Conservation (phyloP, 768 basidiomycete species). For the Boletellus emodensis region DNA sequence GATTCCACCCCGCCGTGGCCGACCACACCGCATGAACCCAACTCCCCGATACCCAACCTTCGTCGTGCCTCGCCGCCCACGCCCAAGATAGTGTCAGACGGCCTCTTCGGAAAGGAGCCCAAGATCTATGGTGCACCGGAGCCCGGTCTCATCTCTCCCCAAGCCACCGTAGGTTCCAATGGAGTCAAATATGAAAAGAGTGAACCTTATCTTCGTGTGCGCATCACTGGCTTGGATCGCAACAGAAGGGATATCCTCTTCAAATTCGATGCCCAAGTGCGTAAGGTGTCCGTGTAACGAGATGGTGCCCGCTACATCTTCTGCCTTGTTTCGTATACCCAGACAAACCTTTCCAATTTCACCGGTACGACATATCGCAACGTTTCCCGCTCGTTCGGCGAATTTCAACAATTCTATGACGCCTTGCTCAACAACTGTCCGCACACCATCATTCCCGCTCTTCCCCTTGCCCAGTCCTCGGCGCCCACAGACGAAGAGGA, state of each 20-base stretch:
- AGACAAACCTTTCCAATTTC: slow-evolving; percentile 95
- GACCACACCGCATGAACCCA: slow-evolving; percentile 70
- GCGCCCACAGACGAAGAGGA: slow-evolving; percentile 98
- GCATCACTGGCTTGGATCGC: slow-evolving; percentile 88
- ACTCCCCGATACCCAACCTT: slow-evolving; percentile 69
- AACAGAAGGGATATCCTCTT: slow-evolving; percentile 93
- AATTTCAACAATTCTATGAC: slow-evolving; percentile 93
- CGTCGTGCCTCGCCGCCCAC: slow-evolving; percentile 58
- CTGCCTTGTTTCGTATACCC: slow-evolving; percentile 4
- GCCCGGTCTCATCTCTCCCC: slow-evolving; percentile 76
- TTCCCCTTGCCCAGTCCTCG: slow-evolving; percentile 94
- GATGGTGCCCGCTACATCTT: not conserved
- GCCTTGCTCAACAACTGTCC: slow-evolving; percentile 86
- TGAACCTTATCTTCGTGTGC: slow-evolving; percentile 83
- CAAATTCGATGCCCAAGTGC: slow-evolving; percentile 91
- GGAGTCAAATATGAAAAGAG: slow-evolving; percentile 69
- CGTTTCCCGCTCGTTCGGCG: slow-evolving; percentile 90
- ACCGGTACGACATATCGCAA: slow-evolving; percentile 87
- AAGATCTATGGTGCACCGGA: slow-evolving; percentile 87
- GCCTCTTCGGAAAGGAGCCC: slow-evolving; percentile 73
- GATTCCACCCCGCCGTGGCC: slow-evolving; percentile 67
- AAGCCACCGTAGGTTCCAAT: slow-evolving; percentile 59
- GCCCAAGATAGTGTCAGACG: slow-evolving; percentile 48
- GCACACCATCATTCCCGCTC: slow-evolving; percentile 92
- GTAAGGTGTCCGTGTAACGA: slow-evolving; percentile 2